These are phyloP conservation scores for Colletotrichum endophyticum DNA, from an alignment of 2,329 filamentous ascomycete genomes.

Conservation along the genomic window DNA sequence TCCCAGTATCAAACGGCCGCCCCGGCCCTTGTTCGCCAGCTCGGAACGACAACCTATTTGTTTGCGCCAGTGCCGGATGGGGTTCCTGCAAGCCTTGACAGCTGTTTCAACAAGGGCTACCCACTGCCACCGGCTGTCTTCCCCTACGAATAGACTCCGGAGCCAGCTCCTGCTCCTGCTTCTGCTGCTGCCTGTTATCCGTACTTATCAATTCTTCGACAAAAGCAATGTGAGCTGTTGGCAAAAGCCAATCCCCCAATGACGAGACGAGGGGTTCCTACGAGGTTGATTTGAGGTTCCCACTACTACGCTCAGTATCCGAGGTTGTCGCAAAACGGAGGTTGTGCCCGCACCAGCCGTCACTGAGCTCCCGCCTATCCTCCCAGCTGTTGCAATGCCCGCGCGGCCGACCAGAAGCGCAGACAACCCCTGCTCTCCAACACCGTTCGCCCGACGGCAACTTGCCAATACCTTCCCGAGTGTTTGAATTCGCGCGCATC, in stretches of 20 bases:
- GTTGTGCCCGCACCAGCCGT: not conserved
- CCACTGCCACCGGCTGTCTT: not conserved
- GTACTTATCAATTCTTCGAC: not conserved
- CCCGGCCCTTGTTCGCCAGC: not conserved
- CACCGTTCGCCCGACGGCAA: not conserved
- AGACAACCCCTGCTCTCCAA: not conserved
- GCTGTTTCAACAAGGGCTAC: not conserved
- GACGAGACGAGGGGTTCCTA: not conserved
- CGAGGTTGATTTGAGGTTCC: not conserved
- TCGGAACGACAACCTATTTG: conserved; percentile 9
- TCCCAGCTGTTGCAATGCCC: not conserved
- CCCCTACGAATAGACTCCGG: not conserved
- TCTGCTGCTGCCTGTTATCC: not conserved
- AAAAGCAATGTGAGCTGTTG: not conserved
- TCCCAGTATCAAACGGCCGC: not conserved
- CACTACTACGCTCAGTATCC: not conserved
- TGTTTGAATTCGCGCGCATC: not conserved
- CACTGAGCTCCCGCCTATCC: not conserved
- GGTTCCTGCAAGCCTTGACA: conserved; percentile 3
- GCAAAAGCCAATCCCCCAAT: not conserved
- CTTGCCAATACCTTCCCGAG: not conserved
- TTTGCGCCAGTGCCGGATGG: not conserved
- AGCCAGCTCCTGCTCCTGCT: not conserved
- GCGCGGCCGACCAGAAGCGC: not conserved
- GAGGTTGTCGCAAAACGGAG: not conserved